Percentiles rank a stretch among this genome's conserved stretches.
These are phyloP conservation scores for Xylariaceae sp. DNA, from an alignment of 2,329 filamentous ascomycete species.

Conservation along the genomic window DNA sequence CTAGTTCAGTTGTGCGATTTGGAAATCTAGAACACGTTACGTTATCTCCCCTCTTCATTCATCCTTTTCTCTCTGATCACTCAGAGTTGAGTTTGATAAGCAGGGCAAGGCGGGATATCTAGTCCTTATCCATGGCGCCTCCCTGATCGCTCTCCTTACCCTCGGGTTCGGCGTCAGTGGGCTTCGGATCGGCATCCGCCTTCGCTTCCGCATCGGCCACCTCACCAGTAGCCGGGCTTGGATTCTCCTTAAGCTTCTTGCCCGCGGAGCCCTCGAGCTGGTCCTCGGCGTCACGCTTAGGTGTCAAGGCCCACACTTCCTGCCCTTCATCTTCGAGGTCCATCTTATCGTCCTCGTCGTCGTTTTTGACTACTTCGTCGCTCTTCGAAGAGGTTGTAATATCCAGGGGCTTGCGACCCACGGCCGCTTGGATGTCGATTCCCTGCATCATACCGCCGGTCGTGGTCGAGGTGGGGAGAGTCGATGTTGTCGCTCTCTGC, in stretches of 20 bases:
- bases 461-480: slow-evolving; percentile 46
- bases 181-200: neutral
- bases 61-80: no score
- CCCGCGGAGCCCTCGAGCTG: slow-evolving; percentile 48
- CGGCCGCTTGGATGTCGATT: slow-evolving; percentile 67
- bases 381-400: slow-evolving; percentile 30
- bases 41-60: no score
- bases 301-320: slow-evolving; percentile 44
- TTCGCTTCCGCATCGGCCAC: no score
- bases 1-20: no score
- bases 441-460: slow-evolving; percentile 54
- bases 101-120: no score
- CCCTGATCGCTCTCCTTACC: slow-evolving; percentile 6
- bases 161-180: slow-evolving; percentile 4
- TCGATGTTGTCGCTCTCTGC: slow-evolving; percentile 56
- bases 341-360: slow-evolving; percentile 42
- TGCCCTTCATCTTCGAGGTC: slow-evolving; percentile 36
- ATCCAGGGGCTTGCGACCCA: slow-evolving; percentile 56
- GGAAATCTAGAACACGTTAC: no score
- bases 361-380: slow-evolving; percentile 21
- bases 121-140: slow-evolving; percentile 29
- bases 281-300: slow-evolving; percentile 64
- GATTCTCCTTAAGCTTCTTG: slow-evolving; percentile 60
- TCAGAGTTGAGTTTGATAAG: no score
- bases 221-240: neutral